Conservation (phyloP, 2,329 filamentous ascomycete genomes). For the Aspergillus sp. region DNA sequence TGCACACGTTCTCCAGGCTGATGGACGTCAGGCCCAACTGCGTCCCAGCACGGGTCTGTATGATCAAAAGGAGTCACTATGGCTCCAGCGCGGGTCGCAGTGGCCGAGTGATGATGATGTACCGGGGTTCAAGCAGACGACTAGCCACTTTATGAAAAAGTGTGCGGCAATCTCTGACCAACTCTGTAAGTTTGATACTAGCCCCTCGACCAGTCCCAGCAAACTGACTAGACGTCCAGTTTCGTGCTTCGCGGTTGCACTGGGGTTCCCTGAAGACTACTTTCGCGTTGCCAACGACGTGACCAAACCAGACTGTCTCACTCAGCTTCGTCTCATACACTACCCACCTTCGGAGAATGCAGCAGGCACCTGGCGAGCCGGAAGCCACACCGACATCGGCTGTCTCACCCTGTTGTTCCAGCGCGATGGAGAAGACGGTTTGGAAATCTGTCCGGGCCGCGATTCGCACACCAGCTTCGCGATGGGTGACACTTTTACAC, state of each 20-base stretch:
- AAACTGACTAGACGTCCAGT: background rate
- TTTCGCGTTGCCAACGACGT: constrained; percentile 2
- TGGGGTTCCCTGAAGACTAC: constrained; percentile 4
- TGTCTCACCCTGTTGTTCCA: constrained; percentile 9
- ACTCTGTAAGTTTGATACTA: background rate
- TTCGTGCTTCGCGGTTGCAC: constrained; percentile 1
- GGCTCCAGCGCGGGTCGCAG: constrained; percentile 1
- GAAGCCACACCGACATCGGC: constrained; percentile 7
- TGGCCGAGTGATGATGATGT: constrained; percentile 6
- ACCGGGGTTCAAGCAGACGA: background rate
- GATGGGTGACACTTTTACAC: constrained; percentile 9
- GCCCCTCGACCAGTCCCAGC: too few relatives aligned
- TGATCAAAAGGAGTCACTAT: constrained; percentile 7
- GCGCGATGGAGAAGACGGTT: constrained; percentile 7
- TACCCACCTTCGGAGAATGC: constrained; percentile 4
- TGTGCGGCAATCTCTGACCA: background rate
- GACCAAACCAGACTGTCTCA: constrained; percentile 5
- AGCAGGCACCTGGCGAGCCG: constrained; percentile 6
- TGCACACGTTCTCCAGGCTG: too few relatives aligned
- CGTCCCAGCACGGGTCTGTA: constrained; percentile 3
- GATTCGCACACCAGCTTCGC: constrained; percentile 5
- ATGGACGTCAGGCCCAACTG: background rate
- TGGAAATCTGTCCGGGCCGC: constrained; percentile 7
- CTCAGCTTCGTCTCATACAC: constrained; percentile 6
- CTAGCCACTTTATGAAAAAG: background rate